phyloP scores from a whole-genome alignment of 2,329 filamentous ascomycete species.

The Clarireedia hainanense region DNA sequence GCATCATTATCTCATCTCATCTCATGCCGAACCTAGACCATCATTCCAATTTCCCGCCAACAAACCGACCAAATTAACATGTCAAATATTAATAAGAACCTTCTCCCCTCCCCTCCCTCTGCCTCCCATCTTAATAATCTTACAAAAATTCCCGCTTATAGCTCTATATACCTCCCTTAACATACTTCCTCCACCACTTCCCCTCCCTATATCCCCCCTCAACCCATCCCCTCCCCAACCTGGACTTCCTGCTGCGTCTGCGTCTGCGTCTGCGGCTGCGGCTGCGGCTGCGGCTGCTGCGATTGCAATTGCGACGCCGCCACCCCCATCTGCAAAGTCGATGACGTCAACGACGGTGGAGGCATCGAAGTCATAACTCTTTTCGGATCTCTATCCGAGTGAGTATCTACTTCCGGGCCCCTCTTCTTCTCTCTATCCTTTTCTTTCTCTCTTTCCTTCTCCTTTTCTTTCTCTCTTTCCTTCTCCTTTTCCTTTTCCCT shows the following conservation, averaged over 20 bases:
- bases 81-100: too few species aligned
- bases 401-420: constrained; percentile 16
- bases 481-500: constrained; percentile 21
- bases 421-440: constrained; percentile 25
- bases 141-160: not conserved
- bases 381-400: constrained; percentile 23
- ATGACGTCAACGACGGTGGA: not conserved
- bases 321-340: not conserved
- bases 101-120: not conserved
- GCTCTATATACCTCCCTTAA: not conserved
- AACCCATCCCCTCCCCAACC: too few species aligned
- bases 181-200: not conserved
- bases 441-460: constrained; percentile 17
- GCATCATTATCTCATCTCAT: not conserved
- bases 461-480: constrained; percentile 23
- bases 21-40: not conserved
- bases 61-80: too few species aligned
- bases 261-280: too few species aligned
- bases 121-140: not conserved
- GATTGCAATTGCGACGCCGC: too few species aligned
- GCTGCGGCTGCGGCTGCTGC: too few species aligned
- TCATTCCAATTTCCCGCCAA: not conserved
- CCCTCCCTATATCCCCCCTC: too few species aligned
- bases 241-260: too few species aligned
- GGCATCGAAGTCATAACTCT: constrained; percentile 18